Evolutionary conservation across 257 asterid genomes (phyloP).

Genomic region (Leptodermis oblonga): DNA sequence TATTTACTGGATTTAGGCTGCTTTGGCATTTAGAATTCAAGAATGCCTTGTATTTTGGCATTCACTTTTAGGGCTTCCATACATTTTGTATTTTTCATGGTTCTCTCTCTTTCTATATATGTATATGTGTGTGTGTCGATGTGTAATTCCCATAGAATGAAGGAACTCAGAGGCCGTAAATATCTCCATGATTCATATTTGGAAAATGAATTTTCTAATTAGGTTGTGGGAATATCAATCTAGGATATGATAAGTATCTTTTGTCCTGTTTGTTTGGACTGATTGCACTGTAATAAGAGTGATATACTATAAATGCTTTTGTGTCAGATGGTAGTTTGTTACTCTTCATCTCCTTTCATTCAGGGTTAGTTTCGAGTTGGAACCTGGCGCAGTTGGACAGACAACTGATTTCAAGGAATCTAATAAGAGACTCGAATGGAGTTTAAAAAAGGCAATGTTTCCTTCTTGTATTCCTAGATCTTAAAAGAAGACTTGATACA

Average conservation of each 20-base stretch:
- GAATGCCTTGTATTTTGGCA: neutral
- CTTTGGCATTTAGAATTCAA: neutral
- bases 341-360: conserved; percentile 9
- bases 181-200: neutral
- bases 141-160: neutral
- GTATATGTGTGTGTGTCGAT: too few relatives aligned
- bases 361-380: conserved; percentile 94
- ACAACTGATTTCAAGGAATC: conserved; percentile 93
- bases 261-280: neutral
- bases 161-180: neutral
- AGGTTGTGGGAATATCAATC: neutral
- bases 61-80: neutral
- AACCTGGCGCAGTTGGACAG: conserved; percentile 86
- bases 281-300: neutral
- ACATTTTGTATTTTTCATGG: neutral
- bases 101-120: neutral
- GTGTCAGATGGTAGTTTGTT: neutral
- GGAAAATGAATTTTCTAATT: neutral
- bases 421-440: conserved; percentile 84
- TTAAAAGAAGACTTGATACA: neutral
- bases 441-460: conserved; percentile 70
- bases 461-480: conserved; percentile 14
- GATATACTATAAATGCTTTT: neutral
- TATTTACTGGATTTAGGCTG: neutral
- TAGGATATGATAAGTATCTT: neutral